A percentile compares a stretch with the other conserved stretches of the same genome.
Conservation (phyloP, 495 filamentous ascomycete species). For the Melanomma pulvis-pyrius region DNA sequence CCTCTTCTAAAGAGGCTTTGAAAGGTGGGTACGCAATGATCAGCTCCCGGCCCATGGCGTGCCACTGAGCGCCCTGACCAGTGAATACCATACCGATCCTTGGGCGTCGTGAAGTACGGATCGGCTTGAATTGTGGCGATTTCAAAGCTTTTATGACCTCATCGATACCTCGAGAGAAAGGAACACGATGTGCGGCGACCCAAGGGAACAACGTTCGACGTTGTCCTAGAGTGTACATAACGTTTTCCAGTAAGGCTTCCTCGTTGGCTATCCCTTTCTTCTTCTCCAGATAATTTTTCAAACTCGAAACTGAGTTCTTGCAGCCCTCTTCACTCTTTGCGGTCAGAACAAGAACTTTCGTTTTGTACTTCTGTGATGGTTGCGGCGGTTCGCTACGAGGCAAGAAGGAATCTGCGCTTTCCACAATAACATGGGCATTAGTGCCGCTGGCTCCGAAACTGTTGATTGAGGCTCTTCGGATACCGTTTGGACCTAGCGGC, state of each 20-base stretch:
- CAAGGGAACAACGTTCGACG: neutral
- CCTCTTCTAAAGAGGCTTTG: neutral
- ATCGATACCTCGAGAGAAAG: too few relatives aligned
- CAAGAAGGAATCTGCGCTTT: neutral
- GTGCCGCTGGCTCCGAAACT: conserved; percentile 28
- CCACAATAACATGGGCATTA: conserved; percentile 24
- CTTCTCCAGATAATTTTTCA: neutral
- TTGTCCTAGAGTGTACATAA: neutral
- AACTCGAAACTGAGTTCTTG: neutral
- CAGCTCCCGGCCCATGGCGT: conserved; percentile 16
- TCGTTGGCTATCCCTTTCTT: neutral
- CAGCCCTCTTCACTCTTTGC: too few relatives aligned
- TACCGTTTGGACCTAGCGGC: conserved; percentile 16
- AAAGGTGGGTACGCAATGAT: conserved; percentile 40
- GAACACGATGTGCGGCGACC: neutral
- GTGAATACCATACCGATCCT: conserved; percentile 20
- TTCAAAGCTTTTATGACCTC: too few relatives aligned
- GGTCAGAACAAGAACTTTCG: too few relatives aligned
- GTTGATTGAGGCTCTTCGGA: conserved; percentile 22
- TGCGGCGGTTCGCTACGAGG: neutral
- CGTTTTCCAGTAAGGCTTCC: neutral
- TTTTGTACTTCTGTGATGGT: neutral
- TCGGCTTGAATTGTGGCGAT: neutral
- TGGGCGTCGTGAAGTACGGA: too few relatives aligned
- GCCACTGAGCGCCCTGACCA: conserved; percentile 28